These are phyloP conservation scores for Alloascoidea hylecoeti DNA, from an alignment of 805 yeast species.

Conservation along the genomic window DNA sequence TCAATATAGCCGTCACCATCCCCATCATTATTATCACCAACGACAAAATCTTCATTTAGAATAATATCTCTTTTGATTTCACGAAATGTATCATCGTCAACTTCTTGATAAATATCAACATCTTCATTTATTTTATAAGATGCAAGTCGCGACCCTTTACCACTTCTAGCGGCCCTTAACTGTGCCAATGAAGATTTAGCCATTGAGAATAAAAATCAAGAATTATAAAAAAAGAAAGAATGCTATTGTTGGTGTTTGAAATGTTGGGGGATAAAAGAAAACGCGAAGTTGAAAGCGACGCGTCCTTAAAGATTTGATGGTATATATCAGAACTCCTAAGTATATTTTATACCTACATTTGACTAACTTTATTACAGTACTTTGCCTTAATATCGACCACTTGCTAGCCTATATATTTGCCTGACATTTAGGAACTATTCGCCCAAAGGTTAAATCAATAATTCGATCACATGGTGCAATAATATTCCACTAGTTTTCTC, in stretches of 20 bases:
- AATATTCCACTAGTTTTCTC: too few relatives aligned
- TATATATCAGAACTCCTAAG: too few relatives aligned
- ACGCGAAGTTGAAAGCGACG: too few relatives aligned
- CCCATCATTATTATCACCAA: slow-evolving; percentile 88
- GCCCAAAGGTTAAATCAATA: too few relatives aligned
- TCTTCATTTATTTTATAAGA: slow-evolving; percentile 33
- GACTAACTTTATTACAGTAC: too few relatives aligned
- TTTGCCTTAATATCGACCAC: too few relatives aligned
- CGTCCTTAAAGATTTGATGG: too few relatives aligned
- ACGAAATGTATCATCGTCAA: slow-evolving; percentile 69
- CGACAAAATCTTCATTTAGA: slow-evolving; percentile 84
- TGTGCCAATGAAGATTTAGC: slow-evolving; percentile 38
- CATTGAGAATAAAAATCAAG: slow-evolving; percentile 13
- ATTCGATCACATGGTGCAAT: too few relatives aligned
- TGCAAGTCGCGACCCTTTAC: slow-evolving; percentile 32
- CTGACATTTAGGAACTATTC: too few relatives aligned
- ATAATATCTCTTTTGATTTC: slow-evolving; percentile 67
- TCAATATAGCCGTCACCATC: slow-evolving; percentile 93
- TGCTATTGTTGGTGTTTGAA: neutral
- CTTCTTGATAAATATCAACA: slow-evolving; percentile 68
- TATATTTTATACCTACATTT: too few relatives aligned
- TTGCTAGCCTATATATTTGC: too few relatives aligned
- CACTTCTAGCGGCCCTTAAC: slow-evolving; percentile 48
- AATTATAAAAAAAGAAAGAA: neutral
- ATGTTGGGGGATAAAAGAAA: neutral